Conservation (phyloP, 2,329 filamentous ascomycete genomes). For the Clarireedia monteithiana region DNA sequence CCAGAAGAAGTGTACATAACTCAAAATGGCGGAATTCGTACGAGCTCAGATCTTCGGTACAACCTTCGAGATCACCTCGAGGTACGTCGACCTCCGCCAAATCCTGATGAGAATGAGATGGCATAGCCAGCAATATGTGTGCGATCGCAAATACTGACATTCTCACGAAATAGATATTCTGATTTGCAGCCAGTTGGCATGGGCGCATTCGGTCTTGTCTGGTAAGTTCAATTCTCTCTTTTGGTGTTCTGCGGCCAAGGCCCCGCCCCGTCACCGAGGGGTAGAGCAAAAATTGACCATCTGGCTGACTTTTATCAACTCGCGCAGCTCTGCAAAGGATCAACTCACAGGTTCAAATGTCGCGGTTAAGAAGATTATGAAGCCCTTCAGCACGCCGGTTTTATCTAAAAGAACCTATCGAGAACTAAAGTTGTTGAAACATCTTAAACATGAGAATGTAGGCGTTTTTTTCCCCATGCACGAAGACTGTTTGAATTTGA, state of each 20-base stretch:
- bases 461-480: conserved; percentile 2
- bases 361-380: conserved; percentile 99
- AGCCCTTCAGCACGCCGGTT: conserved; percentile 98
- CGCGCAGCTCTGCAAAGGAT: conserved; percentile 81
- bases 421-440: conserved; percentile 94
- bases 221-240: conserved; percentile 49
- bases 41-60: conserved; percentile 99
- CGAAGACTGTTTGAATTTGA: neutral
- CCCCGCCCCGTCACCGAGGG: neutral
- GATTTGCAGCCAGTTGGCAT: conserved; percentile 98
- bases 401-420: conserved; percentile 96
- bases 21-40: conserved; percentile 95
- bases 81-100: conserved; percentile 46
- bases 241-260: neutral
- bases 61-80: conserved; percentile 98
- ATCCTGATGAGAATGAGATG: neutral
- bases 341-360: conserved; percentile 96
- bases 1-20: neutral
- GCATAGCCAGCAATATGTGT: conserved; percentile 10
- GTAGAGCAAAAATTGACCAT: neutral
- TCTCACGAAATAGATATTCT: conserved; percentile 65
- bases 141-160: conserved; percentile 14
- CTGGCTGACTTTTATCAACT: conserved; percentile 13
- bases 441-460: conserved; percentile 94
- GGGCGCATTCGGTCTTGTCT: conserved; percentile 97